phyloP scores from a whole-genome alignment of 352 stramenopile species.

The Phytophthora multivora region DNA sequence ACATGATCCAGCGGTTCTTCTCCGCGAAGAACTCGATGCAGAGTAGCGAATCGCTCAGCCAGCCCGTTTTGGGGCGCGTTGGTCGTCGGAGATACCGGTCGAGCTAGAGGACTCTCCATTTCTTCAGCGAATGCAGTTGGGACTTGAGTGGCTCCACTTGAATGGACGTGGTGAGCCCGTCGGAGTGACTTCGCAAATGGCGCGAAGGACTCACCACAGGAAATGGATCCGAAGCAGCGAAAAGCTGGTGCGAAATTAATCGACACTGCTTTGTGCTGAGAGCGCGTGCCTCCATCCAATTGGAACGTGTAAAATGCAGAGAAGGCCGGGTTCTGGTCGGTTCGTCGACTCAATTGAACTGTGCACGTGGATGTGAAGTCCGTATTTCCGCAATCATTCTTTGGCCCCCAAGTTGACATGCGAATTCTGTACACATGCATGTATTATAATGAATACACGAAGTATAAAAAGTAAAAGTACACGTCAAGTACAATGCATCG shows the following conservation, averaged over 20 bases:
- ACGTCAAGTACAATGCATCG: too few relatives aligned
- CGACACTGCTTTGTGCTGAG: background rate
- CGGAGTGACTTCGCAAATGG: constrained; percentile 5
- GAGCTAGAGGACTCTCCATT: constrained; percentile 25
- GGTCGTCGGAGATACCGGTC: constrained; percentile 5
- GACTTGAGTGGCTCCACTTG: constrained; percentile 1
- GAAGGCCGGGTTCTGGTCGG: constrained; percentile 13
- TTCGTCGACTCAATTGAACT: constrained; percentile 17
- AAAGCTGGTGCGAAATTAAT: constrained; percentile 11
- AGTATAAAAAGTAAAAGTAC: too few relatives aligned
- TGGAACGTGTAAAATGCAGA: background rate
- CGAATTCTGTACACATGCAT: too few relatives aligned
- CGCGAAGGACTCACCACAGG: constrained; percentile 2
- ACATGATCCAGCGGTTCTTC: constrained; percentile 60
- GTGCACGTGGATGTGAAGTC: constrained; percentile 15
- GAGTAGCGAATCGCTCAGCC: constrained; percentile 7
- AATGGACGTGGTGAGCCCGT: constrained; percentile 4
- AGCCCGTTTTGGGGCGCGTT: constrained; percentile 3
- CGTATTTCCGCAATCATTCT: constrained; percentile 27
- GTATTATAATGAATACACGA: too few relatives aligned
- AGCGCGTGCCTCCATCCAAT: constrained; percentile 24
- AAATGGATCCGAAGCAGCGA: constrained; percentile 1
- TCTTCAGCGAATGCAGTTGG: background rate
- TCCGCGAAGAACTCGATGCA: constrained; percentile 24
- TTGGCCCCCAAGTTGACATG: too few relatives aligned